phyloP scores from a whole-genome alignment of 1,284 basidiomycete genomes.

The Grifola frondosa region DNA sequence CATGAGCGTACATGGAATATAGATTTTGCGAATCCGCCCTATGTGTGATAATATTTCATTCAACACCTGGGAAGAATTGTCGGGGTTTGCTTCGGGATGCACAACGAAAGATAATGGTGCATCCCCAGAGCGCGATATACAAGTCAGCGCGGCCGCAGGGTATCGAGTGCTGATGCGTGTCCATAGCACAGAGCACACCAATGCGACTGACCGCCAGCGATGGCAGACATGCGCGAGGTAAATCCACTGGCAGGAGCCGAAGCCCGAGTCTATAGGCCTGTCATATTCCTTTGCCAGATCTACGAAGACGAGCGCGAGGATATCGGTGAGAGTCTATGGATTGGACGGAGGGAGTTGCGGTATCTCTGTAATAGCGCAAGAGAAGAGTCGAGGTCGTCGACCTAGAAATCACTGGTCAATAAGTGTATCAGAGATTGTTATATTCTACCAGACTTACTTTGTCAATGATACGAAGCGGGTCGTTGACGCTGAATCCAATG shows the following conservation, averaged over 20 bases:
- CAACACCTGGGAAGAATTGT: slow-evolving; percentile 20
- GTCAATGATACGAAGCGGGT: slow-evolving; percentile 12
- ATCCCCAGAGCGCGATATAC: slow-evolving; percentile 28
- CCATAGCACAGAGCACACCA: slow-evolving; percentile 29
- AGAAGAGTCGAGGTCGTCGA: slow-evolving; percentile 27
- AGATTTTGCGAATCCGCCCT: slow-evolving; percentile 27
- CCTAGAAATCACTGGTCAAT: slow-evolving; percentile 11
- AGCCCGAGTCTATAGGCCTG: slow-evolving; percentile 19
- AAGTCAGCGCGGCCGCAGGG: slow-evolving; percentile 25
- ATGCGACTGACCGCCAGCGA: slow-evolving; percentile 27
- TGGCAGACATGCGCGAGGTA: slow-evolving; percentile 30
- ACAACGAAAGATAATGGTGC: slow-evolving; percentile 29
- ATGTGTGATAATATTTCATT: slow-evolving; percentile 24
- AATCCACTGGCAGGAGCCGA: slow-evolving; percentile 28
- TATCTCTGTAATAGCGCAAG: slow-evolving; percentile 30
- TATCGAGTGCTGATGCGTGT: slow-evolving; percentile 30
- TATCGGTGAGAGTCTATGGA: slow-evolving; percentile 28
- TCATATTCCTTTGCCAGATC: slow-evolving; percentile 21
- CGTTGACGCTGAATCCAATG: slow-evolving; percentile 9
- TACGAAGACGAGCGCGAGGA: slow-evolving; percentile 29
- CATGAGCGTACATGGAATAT: slow-evolving; percentile 26
- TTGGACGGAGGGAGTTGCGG: slow-evolving; percentile 30
- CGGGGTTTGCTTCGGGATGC: slow-evolving; percentile 14
- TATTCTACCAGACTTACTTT: slow-evolving; percentile 11
- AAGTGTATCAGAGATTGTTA: background rate